Evolutionary conservation across 2,329 filamentous ascomycete species (phyloP).

Genomic region (Clonostachys solani): DNA sequence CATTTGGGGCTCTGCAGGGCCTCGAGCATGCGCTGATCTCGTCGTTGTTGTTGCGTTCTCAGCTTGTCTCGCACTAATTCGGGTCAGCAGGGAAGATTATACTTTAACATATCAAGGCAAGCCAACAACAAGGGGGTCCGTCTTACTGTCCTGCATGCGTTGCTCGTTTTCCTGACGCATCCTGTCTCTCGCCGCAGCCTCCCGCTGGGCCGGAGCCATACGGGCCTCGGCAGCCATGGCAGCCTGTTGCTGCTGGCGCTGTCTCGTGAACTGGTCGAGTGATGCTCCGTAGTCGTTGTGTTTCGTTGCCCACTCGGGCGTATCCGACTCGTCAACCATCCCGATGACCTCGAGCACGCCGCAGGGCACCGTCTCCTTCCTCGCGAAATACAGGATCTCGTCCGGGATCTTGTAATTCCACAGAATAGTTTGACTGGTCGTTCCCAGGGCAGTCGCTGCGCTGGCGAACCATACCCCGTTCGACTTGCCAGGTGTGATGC

Average conservation of each 20-base stretch:
- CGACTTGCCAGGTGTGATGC: slow-evolving; percentile 20
- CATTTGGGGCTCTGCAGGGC: slow-evolving; percentile 50
- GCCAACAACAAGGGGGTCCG: not conserved
- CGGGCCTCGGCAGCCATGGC: slow-evolving; percentile 37
- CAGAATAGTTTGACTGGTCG: slow-evolving; percentile 47
- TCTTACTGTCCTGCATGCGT: slow-evolving; percentile 40
- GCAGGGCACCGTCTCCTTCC: slow-evolving; percentile 50
- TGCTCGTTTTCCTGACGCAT: slow-evolving; percentile 35
- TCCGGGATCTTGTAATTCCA: slow-evolving; percentile 58
- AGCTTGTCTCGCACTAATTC: slow-evolving; percentile 35
- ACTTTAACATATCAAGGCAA: not conserved
- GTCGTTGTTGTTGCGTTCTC: slow-evolving; percentile 32
- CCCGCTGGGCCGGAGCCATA: slow-evolving; percentile 35
- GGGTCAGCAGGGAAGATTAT: slow-evolving; percentile 1
- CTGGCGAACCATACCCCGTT: slow-evolving; percentile 53
- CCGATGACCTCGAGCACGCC: slow-evolving; percentile 53
- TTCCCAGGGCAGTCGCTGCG: slow-evolving; percentile 50
- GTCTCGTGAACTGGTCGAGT: slow-evolving; percentile 23
- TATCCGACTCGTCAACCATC: slow-evolving; percentile 42
- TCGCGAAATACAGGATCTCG: slow-evolving; percentile 43
- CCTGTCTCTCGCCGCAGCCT: slow-evolving; percentile 33
- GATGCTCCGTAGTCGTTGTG: slow-evolving; percentile 27
- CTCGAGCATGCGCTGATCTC: slow-evolving; percentile 39
- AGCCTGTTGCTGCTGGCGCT: slow-evolving; percentile 30
- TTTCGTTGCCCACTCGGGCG: slow-evolving; percentile 49